Evolutionary conservation across 768 basidiomycete species (phyloP), one percentile per base, ranked within the genome.

Genomic region (Naganishia antarctica): DNA sequence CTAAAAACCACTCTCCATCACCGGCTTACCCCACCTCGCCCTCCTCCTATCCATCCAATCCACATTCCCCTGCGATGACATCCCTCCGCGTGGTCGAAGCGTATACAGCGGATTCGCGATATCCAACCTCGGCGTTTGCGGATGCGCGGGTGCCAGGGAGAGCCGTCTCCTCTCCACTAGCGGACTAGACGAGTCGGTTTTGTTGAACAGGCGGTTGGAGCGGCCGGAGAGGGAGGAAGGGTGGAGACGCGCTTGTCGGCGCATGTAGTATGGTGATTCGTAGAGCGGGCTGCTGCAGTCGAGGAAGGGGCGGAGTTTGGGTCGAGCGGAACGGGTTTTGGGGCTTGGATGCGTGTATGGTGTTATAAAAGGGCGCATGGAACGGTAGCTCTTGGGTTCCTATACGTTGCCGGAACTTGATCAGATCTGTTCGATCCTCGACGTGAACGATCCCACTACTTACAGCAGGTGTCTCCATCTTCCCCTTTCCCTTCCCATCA

Each of bases 91-190:
- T 34, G 53, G 53, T 18, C 53, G 28, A 32, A 57, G 23, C 37
- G 53, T 57, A 15, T 57, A 57, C 37, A 57, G 23, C 37, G 53
- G 53, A 16, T 57, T 57, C 8, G 53, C 53, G 37, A 57, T 57
- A 57, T 57, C 53, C 37, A 57, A 25, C 32, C 53, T 34, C 32
- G 53, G 53, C 18, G 37, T n/a, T 11, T 51, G 50, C 28, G 32
- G 34, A 13, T 40, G 21, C n/a, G 43, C n/a, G 5, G 8, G 43
- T 9, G 11, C 43, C 6, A 13, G 32, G 8, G 34, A 37, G 34
- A 37, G 8, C 18, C 31, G 28, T 57, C 31, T 57, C 53, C 37
- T 57, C 12, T 57, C 53, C 53, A 57, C 37, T 6, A 57, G 11
- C 12, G 53, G 53, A 41, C 53, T 57, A 0, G 53, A 57, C 53